These are phyloP conservation scores for Aspergillus indologenus DNA, from an alignment of 495 filamentous ascomycete species.

Conservation along the genomic window DNA sequence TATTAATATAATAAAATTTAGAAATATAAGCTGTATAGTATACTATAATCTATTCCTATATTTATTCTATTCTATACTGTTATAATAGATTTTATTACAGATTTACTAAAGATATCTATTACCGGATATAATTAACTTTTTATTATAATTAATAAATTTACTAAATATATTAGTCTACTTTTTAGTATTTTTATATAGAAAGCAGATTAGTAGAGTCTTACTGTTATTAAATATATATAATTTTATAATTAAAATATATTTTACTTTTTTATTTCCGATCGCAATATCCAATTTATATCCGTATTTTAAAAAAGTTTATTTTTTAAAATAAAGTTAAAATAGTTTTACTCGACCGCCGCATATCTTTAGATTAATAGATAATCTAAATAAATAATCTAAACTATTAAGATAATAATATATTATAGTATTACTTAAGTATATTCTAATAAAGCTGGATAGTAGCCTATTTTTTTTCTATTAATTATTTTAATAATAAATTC, in stretches of 20 bases:
- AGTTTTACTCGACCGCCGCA: background rate
- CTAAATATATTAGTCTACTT: background rate
- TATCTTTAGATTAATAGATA: background rate
- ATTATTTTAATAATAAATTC: background rate
- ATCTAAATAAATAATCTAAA: background rate
- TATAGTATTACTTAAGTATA: background rate
- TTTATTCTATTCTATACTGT: background rate
- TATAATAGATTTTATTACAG: slow-evolving; percentile 1
- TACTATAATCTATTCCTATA: background rate
- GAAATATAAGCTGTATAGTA: background rate
- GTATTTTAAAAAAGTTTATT: background rate
- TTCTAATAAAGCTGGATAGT: background rate
- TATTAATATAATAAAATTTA: background rate
- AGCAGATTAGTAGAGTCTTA: background rate
- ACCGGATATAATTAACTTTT: background rate
- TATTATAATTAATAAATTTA: background rate
- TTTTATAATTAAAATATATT: too few species aligned
- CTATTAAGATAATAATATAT: background rate
- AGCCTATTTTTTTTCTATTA: background rate
- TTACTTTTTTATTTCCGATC: too few species aligned
- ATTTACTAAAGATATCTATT: background rate
- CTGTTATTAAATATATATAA: background rate
- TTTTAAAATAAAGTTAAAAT: background rate
- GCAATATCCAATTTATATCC: background rate
- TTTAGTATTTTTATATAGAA: background rate